Conservation (phyloP, 2,329 filamentous ascomycete genomes). For the Paraconiothyrium brasiliense region DNA sequence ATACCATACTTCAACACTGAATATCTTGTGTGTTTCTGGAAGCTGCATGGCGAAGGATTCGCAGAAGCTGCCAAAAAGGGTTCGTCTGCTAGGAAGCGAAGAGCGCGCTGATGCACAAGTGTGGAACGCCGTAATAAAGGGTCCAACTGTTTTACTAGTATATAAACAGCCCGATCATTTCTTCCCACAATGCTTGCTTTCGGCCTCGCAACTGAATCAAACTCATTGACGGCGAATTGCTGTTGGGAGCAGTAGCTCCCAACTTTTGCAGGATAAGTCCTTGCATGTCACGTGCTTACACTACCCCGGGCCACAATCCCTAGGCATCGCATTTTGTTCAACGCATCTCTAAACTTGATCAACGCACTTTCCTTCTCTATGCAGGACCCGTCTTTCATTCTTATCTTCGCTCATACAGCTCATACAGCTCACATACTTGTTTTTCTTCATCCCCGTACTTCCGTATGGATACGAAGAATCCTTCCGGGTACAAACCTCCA, state of each 20-base stretch:
- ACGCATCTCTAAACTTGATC: background rate
- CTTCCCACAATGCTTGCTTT: background rate
- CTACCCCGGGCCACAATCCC: background rate
- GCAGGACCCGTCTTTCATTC: background rate
- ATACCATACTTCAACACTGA: background rate
- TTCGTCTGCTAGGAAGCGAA: slow-evolving; percentile 9
- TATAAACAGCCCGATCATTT: background rate
- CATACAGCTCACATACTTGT: background rate
- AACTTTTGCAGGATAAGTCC: background rate
- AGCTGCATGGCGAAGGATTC: slow-evolving; percentile 1
- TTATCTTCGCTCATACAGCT: background rate
- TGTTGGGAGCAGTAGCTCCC: background rate
- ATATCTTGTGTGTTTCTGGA: no score
- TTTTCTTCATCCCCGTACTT: background rate
- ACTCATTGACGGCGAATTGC: background rate
- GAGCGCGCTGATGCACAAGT: background rate
- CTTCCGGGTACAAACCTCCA: background rate
- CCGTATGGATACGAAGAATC: background rate
- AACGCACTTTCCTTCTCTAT: background rate
- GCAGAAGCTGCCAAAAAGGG: slow-evolving; percentile 15
- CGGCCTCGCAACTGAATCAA: background rate
- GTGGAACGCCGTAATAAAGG: background rate
- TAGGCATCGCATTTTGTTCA: background rate
- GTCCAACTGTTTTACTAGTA: background rate
- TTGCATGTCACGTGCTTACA: slow-evolving; percentile 1